These are phyloP conservation scores for Aureobasidium zeae DNA, from an alignment of 2,329 filamentous ascomycete genomes.

Conservation along the genomic window DNA sequence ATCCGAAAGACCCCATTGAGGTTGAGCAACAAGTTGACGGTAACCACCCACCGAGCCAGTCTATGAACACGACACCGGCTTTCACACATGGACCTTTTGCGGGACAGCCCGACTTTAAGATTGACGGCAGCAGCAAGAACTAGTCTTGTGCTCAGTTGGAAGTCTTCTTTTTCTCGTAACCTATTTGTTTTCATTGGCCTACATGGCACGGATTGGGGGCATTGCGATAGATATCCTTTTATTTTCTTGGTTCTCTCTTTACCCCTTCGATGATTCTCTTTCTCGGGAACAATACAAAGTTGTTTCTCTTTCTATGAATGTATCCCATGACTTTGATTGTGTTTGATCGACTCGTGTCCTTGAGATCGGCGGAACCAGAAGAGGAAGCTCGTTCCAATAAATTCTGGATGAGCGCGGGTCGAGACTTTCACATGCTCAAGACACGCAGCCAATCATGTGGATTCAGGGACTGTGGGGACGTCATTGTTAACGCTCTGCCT, in stretches of 20 bases:
- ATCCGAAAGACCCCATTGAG: conserved; percentile 38
- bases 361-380: background rate
- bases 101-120: conserved; percentile 26
- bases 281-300: too few relatives aligned
- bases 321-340: background rate
- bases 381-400: background rate
- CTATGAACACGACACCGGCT: conserved; percentile 35
- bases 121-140: background rate
- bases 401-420: background rate
- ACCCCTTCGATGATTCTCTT: too few relatives aligned
- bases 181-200: background rate
- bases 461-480: too few relatives aligned
- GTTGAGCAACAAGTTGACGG: conserved; percentile 31
- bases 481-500: too few relatives aligned
- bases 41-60: conserved; percentile 34
- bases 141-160: too few relatives aligned
- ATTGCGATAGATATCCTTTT: conserved; percentile 10
- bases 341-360: background rate
- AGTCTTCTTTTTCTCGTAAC: too few relatives aligned
- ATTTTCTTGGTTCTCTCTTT: background rate
- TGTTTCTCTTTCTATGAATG: background rate
- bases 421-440: conserved; percentile 1
- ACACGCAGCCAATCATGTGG: conserved; percentile 7
- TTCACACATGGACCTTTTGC: conserved; percentile 36
- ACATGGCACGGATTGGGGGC: background rate